phyloP scores from a whole-genome alignment of 2,329 filamentous ascomycete genomes.

The Bipolaris oryzae region DNA sequence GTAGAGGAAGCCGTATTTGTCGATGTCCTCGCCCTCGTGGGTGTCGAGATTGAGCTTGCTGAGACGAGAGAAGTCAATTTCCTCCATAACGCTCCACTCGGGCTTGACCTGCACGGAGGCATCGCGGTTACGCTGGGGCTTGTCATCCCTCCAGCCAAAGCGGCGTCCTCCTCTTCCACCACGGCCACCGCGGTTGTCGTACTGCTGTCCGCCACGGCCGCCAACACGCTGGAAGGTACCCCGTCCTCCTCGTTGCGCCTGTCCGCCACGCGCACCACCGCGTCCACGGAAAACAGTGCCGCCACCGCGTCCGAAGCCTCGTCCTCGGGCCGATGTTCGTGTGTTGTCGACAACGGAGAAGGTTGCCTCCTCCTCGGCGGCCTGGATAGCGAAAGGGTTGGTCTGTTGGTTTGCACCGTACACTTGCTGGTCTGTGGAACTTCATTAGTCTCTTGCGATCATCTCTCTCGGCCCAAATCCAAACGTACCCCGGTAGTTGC shows the following conservation, averaged over 20 bases:
- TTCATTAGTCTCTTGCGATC: conserved; percentile 19
- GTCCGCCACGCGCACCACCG: conserved; percentile 74
- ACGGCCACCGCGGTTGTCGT: conserved; percentile 72
- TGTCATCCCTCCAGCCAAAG: conserved; percentile 99
- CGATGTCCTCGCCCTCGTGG: conserved; percentile 92
- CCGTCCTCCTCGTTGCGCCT: conserved; percentile 72
- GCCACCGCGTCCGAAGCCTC: conserved; percentile 82
- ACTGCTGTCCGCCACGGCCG: conserved; percentile 68
- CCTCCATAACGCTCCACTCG: conserved; percentile 94
- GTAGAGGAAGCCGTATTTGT: conserved; percentile 96
- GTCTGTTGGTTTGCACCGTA: conserved; percentile 89
- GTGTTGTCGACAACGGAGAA: conserved; percentile 99
- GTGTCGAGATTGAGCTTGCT: conserved; percentile 95
- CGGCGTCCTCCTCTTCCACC: conserved; percentile 78
- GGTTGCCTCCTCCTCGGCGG: conserved; percentile 91
- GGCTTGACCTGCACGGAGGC: conserved; percentile 95
- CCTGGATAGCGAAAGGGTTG: conserved; percentile 81
- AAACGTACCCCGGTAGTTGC: conserved; percentile 81
- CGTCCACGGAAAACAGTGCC: conserved; percentile 85
- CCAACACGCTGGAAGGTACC: conserved; percentile 76
- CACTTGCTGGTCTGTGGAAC: conserved; percentile 81
- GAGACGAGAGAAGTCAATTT: conserved; percentile 97
- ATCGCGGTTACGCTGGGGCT: conserved; percentile 94
- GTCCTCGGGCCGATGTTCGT: conserved; percentile 80
- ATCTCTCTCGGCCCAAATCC: neutral